These are phyloP conservation scores for Auriscalpium vulgare DNA, from an alignment of 768 basidiomycete genomes.

Conservation along the genomic window DNA sequence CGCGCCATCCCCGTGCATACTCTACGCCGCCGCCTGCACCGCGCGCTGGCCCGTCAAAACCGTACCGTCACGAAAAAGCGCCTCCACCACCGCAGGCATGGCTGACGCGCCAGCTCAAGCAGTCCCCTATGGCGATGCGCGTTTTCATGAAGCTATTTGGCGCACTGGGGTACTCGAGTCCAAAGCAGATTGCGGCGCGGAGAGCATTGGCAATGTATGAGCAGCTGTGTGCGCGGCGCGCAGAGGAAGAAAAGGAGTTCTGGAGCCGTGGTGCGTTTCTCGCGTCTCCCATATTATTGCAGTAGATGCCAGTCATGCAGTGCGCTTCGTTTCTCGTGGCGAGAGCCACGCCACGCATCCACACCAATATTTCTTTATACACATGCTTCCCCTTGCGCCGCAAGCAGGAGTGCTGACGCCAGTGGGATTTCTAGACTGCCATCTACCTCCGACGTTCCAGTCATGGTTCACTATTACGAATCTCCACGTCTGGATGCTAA, in stretches of 20 bases:
- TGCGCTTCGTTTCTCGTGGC: not conserved
- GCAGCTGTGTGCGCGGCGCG: slow-evolving; percentile 9
- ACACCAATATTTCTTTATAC: too few species aligned
- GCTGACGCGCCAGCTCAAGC: slow-evolving; percentile 14
- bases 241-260: slow-evolving; percentile 13
- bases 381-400: too few species aligned
- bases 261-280: slow-evolving; percentile 7
- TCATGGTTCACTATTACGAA: slow-evolving; percentile 95
- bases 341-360: not conserved
- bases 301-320: not conserved
- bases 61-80: slow-evolving; percentile 9
- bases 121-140: slow-evolving; percentile 10
- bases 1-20: not conserved
- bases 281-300: not conserved
- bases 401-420: too few species aligned
- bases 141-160: slow-evolving; percentile 11
- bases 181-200: slow-evolving; percentile 10
- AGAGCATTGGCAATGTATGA: slow-evolving; percentile 11
- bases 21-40: not conserved
- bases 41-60: slow-evolving; percentile 4
- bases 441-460: slow-evolving; percentile 87
- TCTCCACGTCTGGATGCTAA: slow-evolving; percentile 86
- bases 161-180: slow-evolving; percentile 10
- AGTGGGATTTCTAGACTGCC: slow-evolving; percentile 47
- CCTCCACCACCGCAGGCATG: slow-evolving; percentile 10